Conservation (phyloP, 2,329 filamentous ascomycete species). For the Aureobasidium sp. region DNA sequence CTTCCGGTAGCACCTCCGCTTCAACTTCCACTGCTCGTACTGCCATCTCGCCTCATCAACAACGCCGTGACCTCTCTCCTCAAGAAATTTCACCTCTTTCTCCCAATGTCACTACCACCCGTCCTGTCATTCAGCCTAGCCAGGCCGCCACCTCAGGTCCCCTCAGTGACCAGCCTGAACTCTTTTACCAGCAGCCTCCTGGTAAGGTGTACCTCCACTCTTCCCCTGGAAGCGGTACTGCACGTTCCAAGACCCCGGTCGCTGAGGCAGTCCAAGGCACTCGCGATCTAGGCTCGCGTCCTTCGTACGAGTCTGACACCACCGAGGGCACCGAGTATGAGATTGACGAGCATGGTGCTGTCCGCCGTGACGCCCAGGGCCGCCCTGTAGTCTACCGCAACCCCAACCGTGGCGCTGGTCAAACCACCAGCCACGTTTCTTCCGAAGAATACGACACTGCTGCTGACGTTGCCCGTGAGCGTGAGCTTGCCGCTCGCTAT, state of each 20-base stretch:
- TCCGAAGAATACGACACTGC: constrained; percentile 49
- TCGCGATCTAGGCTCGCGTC: constrained; percentile 33
- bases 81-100: neutral
- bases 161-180: constrained; percentile 16
- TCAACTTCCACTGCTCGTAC: constrained; percentile 18
- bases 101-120: neutral
- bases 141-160: neutral
- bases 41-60: constrained; percentile 16
- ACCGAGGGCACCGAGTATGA: constrained; percentile 68
- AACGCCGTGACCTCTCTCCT: constrained; percentile 1
- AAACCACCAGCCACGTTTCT: constrained; percentile 25
- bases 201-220: constrained; percentile 23
- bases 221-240: constrained; percentile 13
- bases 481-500: constrained; percentile 39
- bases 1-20: constrained; percentile 14
- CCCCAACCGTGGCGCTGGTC: neutral
- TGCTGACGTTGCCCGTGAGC: constrained; percentile 41
- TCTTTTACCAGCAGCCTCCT: constrained; percentile 40
- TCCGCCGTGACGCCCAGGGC: constrained; percentile 53
- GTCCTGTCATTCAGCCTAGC: neutral
- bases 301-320: constrained; percentile 35
- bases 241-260: neutral
- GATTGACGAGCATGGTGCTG: constrained; percentile 52
- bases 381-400: constrained; percentile 47
- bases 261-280: constrained; percentile 14